Evolutionary conservation across 1,139 yeast species (phyloP).

Genomic region (Candida tropicalis): DNA sequence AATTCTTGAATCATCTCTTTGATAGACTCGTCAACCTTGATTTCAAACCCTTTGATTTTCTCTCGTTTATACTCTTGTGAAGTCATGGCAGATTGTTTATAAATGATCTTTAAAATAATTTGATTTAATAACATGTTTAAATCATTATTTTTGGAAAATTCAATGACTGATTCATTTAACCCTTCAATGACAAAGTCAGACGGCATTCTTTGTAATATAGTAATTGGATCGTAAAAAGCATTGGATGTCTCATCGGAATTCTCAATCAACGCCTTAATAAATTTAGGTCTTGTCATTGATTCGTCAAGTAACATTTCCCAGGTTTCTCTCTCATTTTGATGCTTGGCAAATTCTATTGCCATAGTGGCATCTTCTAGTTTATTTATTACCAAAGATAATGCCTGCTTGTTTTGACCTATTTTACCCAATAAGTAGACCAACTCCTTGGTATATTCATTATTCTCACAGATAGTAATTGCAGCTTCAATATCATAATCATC

Average conservation of each 20-base stretch:
- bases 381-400: conserved; percentile 75
- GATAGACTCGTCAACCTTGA: conserved; percentile 27
- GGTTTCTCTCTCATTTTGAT: conserved; percentile 69
- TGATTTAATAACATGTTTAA: conserved; percentile 59
- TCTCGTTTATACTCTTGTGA: conserved; percentile 39
- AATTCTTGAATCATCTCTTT: conserved; percentile 22
- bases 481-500: conserved; percentile 66
- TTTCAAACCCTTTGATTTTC: conserved; percentile 46
- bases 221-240: conserved; percentile 63
- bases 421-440: conserved; percentile 80
- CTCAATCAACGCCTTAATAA: conserved; percentile 73
- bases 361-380: conserved; percentile 74
- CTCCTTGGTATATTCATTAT: conserved; percentile 58
- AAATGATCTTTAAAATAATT: conserved; percentile 63
- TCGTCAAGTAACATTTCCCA: conserved; percentile 78
- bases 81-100: conserved; percentile 54
- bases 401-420: conserved; percentile 78
- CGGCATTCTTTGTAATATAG: conserved; percentile 68
- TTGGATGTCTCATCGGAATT: conserved; percentile 59
- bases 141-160: conserved; percentile 68
- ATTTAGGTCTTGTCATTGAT: conserved; percentile 71
- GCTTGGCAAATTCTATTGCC: conserved; percentile 81
- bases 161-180: conserved; percentile 64
- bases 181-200: conserved; percentile 43
- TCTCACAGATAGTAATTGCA: conserved; percentile 68